Evolutionary conservation across 176 grass and related monocot species (phyloP).

Genomic region (Thalia dealbata): DNA sequence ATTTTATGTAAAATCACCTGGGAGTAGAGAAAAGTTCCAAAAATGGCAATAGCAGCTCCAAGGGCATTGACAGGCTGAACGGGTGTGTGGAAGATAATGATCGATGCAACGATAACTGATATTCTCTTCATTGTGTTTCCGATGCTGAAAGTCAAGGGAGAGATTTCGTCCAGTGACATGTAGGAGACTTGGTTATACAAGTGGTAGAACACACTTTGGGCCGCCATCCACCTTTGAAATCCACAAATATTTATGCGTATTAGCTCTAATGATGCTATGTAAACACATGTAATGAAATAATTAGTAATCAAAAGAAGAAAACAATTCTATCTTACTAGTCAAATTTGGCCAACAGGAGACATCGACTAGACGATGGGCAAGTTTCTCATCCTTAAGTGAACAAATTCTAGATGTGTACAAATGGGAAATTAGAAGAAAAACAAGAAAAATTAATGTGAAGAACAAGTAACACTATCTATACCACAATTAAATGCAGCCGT

Average conservation of each 20-base stretch:
- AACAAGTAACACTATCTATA: too few species aligned
- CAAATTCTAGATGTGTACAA: background rate
- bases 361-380: background rate
- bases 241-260: background rate
- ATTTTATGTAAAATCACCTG: slow-evolving; percentile 36
- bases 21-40: slow-evolving; percentile 92
- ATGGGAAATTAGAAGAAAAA: too few species aligned
- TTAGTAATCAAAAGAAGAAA: too few species aligned
- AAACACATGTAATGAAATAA: too few species aligned
- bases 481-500: too few species aligned
- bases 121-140: slow-evolving; percentile 99
- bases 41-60: slow-evolving; percentile 71
- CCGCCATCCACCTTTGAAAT: slow-evolving; percentile 60
- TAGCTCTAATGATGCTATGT: background rate
- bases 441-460: too few species aligned
- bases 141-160: slow-evolving; percentile 81
- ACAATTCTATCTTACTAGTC: background rate
- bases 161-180: slow-evolving; percentile 93
- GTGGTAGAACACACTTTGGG: slow-evolving; percentile 98
- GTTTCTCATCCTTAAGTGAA: too few species aligned
- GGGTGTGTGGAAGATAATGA: slow-evolving; percentile 90
- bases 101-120: slow-evolving; percentile 82
- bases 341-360: background rate
- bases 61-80: slow-evolving; percentile 83
- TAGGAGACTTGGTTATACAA: slow-evolving; percentile 97